phyloP scores from a whole-genome alignment of 208 protist genomes.

The Trypanosoma conorhini region DNA sequence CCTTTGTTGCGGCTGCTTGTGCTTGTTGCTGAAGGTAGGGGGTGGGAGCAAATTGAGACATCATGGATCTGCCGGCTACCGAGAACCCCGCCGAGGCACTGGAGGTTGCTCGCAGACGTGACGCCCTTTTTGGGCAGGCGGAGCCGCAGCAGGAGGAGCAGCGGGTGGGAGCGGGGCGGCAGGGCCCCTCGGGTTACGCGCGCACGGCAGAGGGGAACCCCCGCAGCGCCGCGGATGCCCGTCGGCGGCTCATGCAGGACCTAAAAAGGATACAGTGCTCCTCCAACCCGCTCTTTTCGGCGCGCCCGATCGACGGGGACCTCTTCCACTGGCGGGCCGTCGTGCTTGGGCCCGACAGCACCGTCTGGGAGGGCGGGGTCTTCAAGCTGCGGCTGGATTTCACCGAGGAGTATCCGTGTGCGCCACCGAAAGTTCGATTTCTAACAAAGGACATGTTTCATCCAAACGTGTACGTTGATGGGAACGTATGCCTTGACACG shows the following conservation, averaged over 20 bases:
- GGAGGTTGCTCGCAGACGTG: background rate
- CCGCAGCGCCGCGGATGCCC: constrained; percentile 41
- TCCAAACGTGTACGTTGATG: constrained; percentile 99
- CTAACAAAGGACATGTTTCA: constrained; percentile 98
- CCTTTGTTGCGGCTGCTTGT: background rate
- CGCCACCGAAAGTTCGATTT: constrained; percentile 98
- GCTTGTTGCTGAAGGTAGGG: background rate
- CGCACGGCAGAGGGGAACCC: constrained; percentile 19
- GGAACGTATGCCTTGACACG: constrained; percentile 99
- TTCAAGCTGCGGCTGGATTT: constrained; percentile 85
- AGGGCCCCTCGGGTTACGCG: background rate
- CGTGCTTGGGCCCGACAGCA: constrained; percentile 76
- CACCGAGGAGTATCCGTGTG: constrained; percentile 89
- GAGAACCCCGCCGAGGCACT: background rate
- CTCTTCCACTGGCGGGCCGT: constrained; percentile 88
- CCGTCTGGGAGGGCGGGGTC: constrained; percentile 88
- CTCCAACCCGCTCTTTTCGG: constrained; percentile 46
- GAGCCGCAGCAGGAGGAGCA: background rate
- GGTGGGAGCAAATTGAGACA: background rate
- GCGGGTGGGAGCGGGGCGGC: constrained; percentile 19
- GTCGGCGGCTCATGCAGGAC: constrained; percentile 78
- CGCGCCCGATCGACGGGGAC: constrained; percentile 67
- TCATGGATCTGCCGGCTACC: background rate
- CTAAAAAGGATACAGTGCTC: constrained; percentile 47
- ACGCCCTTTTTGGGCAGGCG: background rate